Evolutionary conservation across 257 asterid genomes (phyloP).

Genomic region (Gentiana straminea): DNA sequence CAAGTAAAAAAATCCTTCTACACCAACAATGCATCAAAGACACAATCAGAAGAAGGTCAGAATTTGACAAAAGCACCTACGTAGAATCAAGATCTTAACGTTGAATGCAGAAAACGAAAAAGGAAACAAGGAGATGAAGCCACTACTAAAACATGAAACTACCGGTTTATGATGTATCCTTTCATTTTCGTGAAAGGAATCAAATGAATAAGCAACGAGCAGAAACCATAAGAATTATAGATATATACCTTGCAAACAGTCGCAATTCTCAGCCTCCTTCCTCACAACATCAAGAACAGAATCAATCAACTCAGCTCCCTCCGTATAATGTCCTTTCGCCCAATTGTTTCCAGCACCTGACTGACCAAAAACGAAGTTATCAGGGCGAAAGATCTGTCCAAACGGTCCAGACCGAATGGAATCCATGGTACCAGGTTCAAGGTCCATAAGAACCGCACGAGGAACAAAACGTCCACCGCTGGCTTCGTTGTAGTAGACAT

Average conservation of each 20-base stretch:
- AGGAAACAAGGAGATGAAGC: neutral
- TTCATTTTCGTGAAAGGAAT: neutral
- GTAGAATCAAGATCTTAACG: neutral
- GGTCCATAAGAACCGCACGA: constrained; percentile 3
- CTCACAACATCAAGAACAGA: constrained; percentile 1
- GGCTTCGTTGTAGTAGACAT: constrained; percentile 3
- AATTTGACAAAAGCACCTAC: neutral
- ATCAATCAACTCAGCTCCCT: constrained; percentile 4
- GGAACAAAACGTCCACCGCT: constrained; percentile 2
- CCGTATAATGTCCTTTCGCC: constrained; percentile 2
- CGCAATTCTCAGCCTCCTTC: constrained; percentile 3
- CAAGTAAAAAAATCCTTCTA: neutral
- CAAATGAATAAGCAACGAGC: too few species aligned
- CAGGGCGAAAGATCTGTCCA: constrained; percentile 2
- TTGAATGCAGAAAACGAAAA: neutral
- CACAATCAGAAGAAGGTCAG: neutral
- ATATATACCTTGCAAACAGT: neutral
- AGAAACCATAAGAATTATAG: neutral
- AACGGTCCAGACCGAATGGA: constrained; percentile 2
- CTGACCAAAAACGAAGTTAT: constrained; percentile 4
- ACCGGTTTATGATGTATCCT: neutral
- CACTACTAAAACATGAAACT: neutral
- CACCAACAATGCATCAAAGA: neutral
- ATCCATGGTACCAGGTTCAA: constrained; percentile 6
- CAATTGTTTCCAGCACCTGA: constrained; percentile 3